phyloP scores from a whole-genome alignment of 2,329 filamentous ascomycete genomes.

The Decorospora gaudefroyi region DNA sequence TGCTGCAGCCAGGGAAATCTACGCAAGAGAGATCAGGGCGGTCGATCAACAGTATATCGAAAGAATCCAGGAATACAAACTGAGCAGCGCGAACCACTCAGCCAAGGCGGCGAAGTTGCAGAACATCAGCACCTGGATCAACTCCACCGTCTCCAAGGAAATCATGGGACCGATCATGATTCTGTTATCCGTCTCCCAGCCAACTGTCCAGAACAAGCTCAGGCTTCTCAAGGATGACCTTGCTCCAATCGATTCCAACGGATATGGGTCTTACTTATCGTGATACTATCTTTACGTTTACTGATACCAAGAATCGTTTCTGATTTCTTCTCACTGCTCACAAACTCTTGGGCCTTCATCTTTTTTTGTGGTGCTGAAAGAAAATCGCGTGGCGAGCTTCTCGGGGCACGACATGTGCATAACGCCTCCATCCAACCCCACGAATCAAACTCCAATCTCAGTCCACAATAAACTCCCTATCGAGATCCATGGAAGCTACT shows the following conservation, averaged over 20 bases:
- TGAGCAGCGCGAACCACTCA: no score
- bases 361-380: no score
- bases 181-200: neutral
- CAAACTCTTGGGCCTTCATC: no score
- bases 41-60: no score
- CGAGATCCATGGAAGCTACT: constrained; percentile 11
- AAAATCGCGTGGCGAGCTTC: no score
- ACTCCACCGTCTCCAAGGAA: neutral
- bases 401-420: neutral
- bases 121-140: neutral
- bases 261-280: no score
- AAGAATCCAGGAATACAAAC: no score
- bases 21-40: no score
- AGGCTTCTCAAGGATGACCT: neutral
- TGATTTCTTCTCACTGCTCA: no score
- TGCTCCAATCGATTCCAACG: neutral
- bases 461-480: neutral
- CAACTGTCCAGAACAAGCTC: neutral
- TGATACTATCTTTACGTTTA: no score
- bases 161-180: neutral
- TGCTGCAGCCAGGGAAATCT: no score
- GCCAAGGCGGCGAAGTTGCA: neutral
- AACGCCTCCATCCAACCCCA: neutral
- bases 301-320: no score
- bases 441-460: constrained; percentile 1